phyloP scores from a whole-genome alignment of 768 basidiomycete genomes.

The Gyrodon lividus region DNA sequence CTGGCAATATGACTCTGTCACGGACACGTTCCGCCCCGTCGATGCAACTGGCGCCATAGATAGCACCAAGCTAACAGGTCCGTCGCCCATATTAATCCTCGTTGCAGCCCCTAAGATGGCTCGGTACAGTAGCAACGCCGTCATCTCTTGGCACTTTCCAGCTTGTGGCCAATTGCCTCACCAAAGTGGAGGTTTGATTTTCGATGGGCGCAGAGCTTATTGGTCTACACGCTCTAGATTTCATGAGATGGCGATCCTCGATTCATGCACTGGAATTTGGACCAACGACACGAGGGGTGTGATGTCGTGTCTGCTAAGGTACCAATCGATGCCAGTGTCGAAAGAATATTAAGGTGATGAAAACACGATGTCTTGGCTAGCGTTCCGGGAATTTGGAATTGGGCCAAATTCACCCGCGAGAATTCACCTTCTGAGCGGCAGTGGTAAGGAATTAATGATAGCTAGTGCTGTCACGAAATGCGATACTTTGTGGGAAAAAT shows the following conservation, averaged over 20 bases:
- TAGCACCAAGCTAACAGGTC: conserved; percentile 7
- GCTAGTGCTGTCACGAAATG: not conserved
- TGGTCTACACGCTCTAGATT: not conserved
- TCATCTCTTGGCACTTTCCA: conserved; percentile 51
- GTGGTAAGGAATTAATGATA: not conserved
- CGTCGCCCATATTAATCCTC: not conserved
- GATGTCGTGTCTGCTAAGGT: not conserved
- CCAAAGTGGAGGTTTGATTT: conserved; percentile 39
- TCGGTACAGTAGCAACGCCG: conserved; percentile 19
- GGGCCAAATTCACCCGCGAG: too few relatives aligned
- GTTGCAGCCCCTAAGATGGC: conserved; percentile 10
- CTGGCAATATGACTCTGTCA: conserved; percentile 53
- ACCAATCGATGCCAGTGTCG: not conserved
- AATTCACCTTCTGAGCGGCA: too few relatives aligned
- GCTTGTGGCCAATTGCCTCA: conserved; percentile 54
- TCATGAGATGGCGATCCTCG: not conserved
- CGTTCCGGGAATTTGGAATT: too few relatives aligned
- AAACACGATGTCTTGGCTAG: too few relatives aligned
- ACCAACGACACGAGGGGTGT: not conserved
- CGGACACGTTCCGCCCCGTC: conserved; percentile 45
- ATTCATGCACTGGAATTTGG: not conserved
- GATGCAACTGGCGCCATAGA: not conserved
- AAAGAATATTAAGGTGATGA: too few relatives aligned
- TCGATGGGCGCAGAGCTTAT: not conserved
- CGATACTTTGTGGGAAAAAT: too few relatives aligned